A percentile compares a stretch with the other conserved stretches of the same genome.
Evolutionary conservation across 2,329 filamentous ascomycete species (phyloP).

Genomic region (Penicillium sp.): DNA sequence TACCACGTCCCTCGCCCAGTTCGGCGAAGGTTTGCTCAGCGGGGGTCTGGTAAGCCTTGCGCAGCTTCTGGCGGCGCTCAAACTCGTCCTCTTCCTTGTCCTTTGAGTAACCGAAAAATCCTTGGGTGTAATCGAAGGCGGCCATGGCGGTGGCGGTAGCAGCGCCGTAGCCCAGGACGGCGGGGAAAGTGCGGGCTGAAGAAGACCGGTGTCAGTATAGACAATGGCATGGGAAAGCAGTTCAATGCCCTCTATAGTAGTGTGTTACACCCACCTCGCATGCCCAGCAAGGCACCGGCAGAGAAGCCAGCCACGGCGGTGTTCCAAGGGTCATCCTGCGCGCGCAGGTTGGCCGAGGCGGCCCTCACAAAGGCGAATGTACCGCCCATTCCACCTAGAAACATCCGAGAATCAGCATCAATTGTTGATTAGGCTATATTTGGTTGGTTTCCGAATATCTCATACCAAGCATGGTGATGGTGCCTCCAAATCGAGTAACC

Average conservation of each 20-base stretch:
- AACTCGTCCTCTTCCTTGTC: conserved; percentile 71
- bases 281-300: conserved; percentile 71
- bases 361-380: conserved; percentile 77
- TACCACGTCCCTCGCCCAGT: conserved; percentile 87
- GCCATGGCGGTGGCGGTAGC: conserved; percentile 63
- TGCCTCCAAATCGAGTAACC: conserved; percentile 76
- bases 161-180: conserved; percentile 70
- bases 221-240: neutral
- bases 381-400: conserved; percentile 70
- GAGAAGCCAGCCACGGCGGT: conserved; percentile 75
- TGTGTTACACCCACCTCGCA: conserved; percentile 62
- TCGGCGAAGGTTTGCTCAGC: conserved; percentile 79
- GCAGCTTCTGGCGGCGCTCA: conserved; percentile 73
- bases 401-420: conserved; percentile 10
- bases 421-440: too few species aligned
- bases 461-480: conserved; percentile 71
- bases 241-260: neutral
- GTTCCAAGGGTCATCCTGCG: conserved; percentile 81
- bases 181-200: conserved; percentile 67
- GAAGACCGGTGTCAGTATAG: conserved; percentile 19
- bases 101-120: conserved; percentile 60
- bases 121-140: conserved; percentile 71
- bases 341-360: conserved; percentile 80
- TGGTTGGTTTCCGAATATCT: conserved; percentile 10
- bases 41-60: conserved; percentile 74